phyloP scores from a whole-genome alignment of 768 basidiomycete genomes.

The Sarcomyxa edulis region DNA sequence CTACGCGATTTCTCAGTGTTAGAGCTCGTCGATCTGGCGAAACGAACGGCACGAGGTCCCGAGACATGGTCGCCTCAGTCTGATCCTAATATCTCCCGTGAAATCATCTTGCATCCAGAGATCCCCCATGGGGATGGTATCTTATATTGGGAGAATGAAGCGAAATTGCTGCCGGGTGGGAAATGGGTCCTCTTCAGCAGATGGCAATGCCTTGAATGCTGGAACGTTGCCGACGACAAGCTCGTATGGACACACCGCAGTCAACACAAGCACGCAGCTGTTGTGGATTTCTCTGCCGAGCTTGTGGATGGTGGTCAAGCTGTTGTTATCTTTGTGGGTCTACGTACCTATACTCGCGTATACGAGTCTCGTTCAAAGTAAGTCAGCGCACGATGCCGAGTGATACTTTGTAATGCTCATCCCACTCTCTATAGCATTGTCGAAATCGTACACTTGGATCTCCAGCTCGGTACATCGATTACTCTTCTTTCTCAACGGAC shows the following conservation, averaged over 20 bases:
- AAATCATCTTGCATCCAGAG: too few species aligned
- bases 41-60: too few species aligned
- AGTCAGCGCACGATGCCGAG: too few species aligned
- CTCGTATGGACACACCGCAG: constrained; percentile 2
- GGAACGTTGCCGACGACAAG: constrained; percentile 3
- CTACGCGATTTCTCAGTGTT: background rate
- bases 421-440: background rate
- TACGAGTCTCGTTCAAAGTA: too few species aligned
- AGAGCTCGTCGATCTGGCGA: background rate
- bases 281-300: background rate
- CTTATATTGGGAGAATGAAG: too few species aligned
- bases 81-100: background rate
- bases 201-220: constrained; percentile 3
- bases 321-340: background rate
- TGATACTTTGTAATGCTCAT: too few species aligned
- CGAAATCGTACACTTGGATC: background rate
- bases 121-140: background rate
- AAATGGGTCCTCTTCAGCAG: constrained; percentile 6
- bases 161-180: constrained; percentile 7
- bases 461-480: background rate
- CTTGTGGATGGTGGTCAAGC: background rate
- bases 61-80: too few species aligned
- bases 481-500: background rate
- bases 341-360: background rate
- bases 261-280: background rate